phyloP scores from a whole-genome alignment of 1,139 yeast species.

The Suhomyces yuchorum region DNA sequence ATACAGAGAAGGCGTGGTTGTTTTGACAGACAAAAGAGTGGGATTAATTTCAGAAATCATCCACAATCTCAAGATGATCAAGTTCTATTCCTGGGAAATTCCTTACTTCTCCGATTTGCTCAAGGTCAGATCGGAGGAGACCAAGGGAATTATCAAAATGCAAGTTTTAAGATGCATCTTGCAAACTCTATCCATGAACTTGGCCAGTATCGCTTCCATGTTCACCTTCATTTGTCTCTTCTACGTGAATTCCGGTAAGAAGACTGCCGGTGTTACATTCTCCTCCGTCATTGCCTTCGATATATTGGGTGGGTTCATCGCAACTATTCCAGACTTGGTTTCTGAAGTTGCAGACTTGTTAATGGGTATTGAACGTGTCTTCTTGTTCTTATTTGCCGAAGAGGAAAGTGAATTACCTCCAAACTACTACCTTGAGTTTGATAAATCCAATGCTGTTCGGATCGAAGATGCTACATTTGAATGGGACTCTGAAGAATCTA shows the following conservation, averaged over 20 bases:
- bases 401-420: conserved; percentile 19
- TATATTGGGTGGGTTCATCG: conserved; percentile 46
- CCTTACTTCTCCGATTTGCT: conserved; percentile 17
- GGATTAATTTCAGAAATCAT: conserved; percentile 21
- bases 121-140: conserved; percentile 47
- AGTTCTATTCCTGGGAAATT: conserved; percentile 24
- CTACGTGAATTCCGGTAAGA: conserved; percentile 39
- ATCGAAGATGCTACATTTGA: conserved; percentile 52
- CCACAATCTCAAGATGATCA: conserved; percentile 22
- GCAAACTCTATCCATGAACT: conserved; percentile 55
- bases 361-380: conserved; percentile 60
- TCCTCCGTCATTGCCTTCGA: conserved; percentile 76
- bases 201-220: conserved; percentile 68
- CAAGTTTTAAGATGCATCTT: conserved; percentile 58
- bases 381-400: conserved; percentile 44
- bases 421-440: neutral
- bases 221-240: conserved; percentile 69
- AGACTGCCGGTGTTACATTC: conserved; percentile 66
- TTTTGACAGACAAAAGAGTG: conserved; percentile 20
- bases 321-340: conserved; percentile 68
- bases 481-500: conserved; percentile 54
- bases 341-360: conserved; percentile 67
- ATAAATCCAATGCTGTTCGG: conserved; percentile 45
- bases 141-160: conserved; percentile 48
- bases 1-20: conserved; percentile 14